phyloP scores from a whole-genome alignment of 768 basidiomycete species.

The Austroboletus festivus region DNA sequence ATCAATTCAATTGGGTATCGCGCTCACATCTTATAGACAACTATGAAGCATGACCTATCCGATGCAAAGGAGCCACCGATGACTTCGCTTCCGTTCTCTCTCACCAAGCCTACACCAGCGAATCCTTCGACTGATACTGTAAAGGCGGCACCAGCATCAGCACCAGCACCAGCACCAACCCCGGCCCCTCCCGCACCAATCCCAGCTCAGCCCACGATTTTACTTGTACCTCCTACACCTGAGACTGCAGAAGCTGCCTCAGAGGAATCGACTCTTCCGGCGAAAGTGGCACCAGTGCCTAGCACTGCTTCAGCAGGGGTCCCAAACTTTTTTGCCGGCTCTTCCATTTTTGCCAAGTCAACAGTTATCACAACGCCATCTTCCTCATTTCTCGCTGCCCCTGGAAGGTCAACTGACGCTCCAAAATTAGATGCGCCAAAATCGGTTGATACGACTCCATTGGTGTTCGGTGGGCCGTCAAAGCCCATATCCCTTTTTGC shows the following conservation, averaged over 20 bases:
- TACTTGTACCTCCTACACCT: conserved; percentile 25
- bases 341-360: conserved; percentile 44
- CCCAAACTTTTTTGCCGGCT: conserved; percentile 65
- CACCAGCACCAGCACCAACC: conserved; percentile 16
- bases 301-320: conserved; percentile 27
- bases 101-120: conserved; percentile 37
- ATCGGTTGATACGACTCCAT: conserved; percentile 4
- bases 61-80: conserved; percentile 67
- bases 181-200: conserved; percentile 11
- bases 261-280: background rate
- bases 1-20: background rate
- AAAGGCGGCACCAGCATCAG: conserved; percentile 12
- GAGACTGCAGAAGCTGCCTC: conserved; percentile 20
- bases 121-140: conserved; percentile 14
- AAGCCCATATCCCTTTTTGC: conserved; percentile 7
- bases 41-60: conserved; percentile 39
- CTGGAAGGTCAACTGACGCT: conserved; percentile 12
- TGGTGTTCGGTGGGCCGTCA: conserved; percentile 10
- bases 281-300: conserved; percentile 8
- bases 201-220: conserved; percentile 21
- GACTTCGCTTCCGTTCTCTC: conserved; percentile 59
- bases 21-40: conserved; percentile 25
- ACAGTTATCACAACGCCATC: conserved; percentile 12
- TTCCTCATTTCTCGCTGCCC: conserved; percentile 21
- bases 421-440: conserved; percentile 3